Evolutionary conservation across 2,329 filamentous ascomycete genomes (phyloP).

Genomic region (Epichloe coenophiala): DNA sequence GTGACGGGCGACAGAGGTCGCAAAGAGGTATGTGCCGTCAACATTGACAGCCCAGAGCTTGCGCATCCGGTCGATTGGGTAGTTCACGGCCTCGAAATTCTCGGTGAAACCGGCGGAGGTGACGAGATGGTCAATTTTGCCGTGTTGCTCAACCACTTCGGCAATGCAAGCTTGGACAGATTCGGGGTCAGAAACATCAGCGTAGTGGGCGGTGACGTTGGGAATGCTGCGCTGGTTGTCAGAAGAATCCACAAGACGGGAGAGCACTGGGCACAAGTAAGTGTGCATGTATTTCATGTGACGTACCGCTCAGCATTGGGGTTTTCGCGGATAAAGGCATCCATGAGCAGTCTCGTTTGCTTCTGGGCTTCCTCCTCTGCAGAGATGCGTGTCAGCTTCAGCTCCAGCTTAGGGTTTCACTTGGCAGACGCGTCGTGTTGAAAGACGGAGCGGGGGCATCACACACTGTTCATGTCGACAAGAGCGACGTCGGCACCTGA

Average conservation of each 20-base stretch:
- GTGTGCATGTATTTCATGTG: no score
- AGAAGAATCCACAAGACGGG: background rate
- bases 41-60: conserved; percentile 95
- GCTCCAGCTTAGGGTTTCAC: background rate
- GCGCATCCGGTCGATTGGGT: conserved; percentile 80
- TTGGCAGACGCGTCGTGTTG: background rate
- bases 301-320: conserved; percentile 55
- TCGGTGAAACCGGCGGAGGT: conserved; percentile 96
- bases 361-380: conserved; percentile 70
- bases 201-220: conserved; percentile 78
- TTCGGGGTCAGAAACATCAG: conserved; percentile 68
- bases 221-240: conserved; percentile 36
- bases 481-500: conserved; percentile 83
- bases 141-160: conserved; percentile 46
- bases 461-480: conserved; percentile 76
- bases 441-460: background rate
- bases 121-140: conserved; percentile 80
- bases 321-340: conserved; percentile 67
- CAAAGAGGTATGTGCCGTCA: conserved; percentile 81
- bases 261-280: no score
- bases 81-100: conserved; percentile 84
- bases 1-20: conserved; percentile 72
- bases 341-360: conserved; percentile 60
- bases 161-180: conserved; percentile 64
- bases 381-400: background rate